phyloP scores from a whole-genome alignment of 768 basidiomycete genomes.

The Sporobolomyces phaffii region DNA sequence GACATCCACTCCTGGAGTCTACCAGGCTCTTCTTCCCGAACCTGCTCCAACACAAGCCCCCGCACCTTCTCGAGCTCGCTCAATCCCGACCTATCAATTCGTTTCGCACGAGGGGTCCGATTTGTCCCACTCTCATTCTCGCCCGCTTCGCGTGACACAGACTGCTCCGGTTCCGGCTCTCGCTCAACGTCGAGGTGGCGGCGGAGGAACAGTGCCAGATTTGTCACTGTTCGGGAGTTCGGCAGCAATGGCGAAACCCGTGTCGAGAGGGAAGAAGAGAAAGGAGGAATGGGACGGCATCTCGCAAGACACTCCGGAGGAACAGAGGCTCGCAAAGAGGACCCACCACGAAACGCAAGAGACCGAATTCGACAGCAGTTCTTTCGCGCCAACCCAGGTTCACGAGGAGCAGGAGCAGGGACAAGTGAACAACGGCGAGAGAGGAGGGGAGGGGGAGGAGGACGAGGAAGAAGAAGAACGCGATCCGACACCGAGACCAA shows the following conservation, averaged over 20 bases:
- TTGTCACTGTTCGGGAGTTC: conserved; percentile 13
- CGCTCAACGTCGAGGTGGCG: too few species aligned
- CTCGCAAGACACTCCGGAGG: conserved; percentile 11
- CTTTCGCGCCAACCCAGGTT: conserved; percentile 1
- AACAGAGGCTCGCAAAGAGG: not conserved
- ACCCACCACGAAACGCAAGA: not conserved
- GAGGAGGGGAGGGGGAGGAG: not conserved
- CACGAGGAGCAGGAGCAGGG: not conserved
- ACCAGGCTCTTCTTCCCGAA: not conserved
- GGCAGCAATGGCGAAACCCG: conserved; percentile 4
- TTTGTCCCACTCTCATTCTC: not conserved
- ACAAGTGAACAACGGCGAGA: not conserved
- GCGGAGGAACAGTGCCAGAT: too few species aligned
- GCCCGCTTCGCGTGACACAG: not conserved
- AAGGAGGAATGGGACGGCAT: conserved; percentile 13
- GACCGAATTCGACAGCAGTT: not conserved
- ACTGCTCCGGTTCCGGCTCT: not conserved
- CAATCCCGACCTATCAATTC: not conserved
- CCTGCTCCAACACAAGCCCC: conserved; percentile 1
- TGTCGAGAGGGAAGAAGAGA: not conserved
- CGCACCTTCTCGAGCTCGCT: not conserved
- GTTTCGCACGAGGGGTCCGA: too few species aligned
- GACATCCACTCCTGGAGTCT: not conserved
- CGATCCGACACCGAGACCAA: conserved; percentile 10
- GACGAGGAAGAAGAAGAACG: not conserved